phyloP scores from a whole-genome alignment of 148 eudicot genomes.

The Chenopodium suecicum region DNA sequence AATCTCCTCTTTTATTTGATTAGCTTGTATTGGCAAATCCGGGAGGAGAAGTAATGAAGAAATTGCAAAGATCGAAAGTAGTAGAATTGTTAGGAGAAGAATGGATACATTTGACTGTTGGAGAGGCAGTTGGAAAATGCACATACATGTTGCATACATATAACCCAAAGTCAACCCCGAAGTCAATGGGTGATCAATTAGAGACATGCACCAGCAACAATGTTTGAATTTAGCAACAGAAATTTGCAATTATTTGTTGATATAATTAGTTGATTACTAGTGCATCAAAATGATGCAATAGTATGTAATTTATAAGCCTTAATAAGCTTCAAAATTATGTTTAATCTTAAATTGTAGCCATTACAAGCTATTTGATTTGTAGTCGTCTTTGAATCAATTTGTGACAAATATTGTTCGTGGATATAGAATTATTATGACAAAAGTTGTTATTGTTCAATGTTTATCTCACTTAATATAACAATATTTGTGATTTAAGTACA shows the following conservation, averaged over 20 bases:
- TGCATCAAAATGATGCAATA: slow-evolving; percentile 5
- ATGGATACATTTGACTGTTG: slow-evolving; percentile 83
- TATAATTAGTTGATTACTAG: background rate
- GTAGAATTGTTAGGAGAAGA: slow-evolving; percentile 70
- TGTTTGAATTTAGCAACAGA: slow-evolving; percentile 18
- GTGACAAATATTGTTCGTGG: too few species aligned
- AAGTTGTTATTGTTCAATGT: too few species aligned
- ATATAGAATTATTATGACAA: too few species aligned
- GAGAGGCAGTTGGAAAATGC: slow-evolving; percentile 89
- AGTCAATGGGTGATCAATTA: slow-evolving; percentile 22
- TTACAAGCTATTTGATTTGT: too few species aligned
- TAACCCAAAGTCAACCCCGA: slow-evolving; percentile 27
- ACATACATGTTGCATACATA: slow-evolving; percentile 62
- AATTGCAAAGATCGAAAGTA: slow-evolving; percentile 65
- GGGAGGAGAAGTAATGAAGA: slow-evolving; percentile 92
- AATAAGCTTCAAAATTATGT: too few species aligned
- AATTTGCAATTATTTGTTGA: too few species aligned
- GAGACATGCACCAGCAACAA: slow-evolving; percentile 25
- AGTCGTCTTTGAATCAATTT: too few species aligned
- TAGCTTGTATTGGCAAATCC: slow-evolving; percentile 86
- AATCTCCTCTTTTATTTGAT: background rate
- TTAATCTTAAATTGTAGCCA: too few species aligned
- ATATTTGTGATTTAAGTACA: too few species aligned
- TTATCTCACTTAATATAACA: too few species aligned
- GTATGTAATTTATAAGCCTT: background rate